Percentiles rank a stretch among this genome's conserved stretches.
These are phyloP conservation scores for Drosera capensis DNA, from an alignment of 148 eudicot species.

Conservation along the genomic window DNA sequence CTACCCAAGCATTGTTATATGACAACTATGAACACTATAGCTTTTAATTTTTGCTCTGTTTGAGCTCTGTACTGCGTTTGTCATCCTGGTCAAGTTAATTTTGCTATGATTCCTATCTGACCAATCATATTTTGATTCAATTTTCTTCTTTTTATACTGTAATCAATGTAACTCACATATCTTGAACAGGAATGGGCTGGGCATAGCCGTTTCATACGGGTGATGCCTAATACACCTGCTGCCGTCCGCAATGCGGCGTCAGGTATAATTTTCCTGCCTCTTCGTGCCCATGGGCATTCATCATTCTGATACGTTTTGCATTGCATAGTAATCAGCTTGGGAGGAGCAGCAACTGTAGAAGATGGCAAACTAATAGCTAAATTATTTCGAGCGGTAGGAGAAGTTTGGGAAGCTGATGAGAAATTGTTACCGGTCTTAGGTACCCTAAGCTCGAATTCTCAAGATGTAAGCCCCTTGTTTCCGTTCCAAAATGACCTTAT, in stretches of 20 bases:
- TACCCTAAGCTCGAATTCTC: slow-evolving; percentile 6
- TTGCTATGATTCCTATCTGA: no score
- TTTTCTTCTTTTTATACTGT: no score
- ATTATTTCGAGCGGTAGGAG: slow-evolving; percentile 72
- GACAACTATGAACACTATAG: no score
- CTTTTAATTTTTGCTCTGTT: no score
- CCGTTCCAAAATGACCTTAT: no score
- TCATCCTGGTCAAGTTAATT: no score
- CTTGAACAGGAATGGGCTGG: slow-evolving; percentile 98
- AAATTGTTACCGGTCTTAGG: slow-evolving; percentile 89
- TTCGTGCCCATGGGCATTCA: not conserved
- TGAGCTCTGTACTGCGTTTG: no score
- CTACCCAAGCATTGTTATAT: no score
- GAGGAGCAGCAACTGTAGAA: slow-evolving; percentile 46
- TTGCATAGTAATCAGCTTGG: slow-evolving; percentile 47
- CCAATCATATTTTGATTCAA: no score
- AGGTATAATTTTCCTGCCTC: slow-evolving; percentile 24
- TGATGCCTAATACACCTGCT: slow-evolving; percentile 92
- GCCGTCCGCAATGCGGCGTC: slow-evolving; percentile 78
- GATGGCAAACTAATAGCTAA: slow-evolving; percentile 50
- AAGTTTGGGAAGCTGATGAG: slow-evolving; percentile 77
- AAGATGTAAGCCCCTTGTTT: not conserved
- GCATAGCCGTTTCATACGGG: slow-evolving; percentile 61
- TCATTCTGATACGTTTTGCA: not conserved
- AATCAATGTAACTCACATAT: no score